phyloP scores from a whole-genome alignment of 1,139 yeast species.

The Arxiozyma telluris region DNA sequence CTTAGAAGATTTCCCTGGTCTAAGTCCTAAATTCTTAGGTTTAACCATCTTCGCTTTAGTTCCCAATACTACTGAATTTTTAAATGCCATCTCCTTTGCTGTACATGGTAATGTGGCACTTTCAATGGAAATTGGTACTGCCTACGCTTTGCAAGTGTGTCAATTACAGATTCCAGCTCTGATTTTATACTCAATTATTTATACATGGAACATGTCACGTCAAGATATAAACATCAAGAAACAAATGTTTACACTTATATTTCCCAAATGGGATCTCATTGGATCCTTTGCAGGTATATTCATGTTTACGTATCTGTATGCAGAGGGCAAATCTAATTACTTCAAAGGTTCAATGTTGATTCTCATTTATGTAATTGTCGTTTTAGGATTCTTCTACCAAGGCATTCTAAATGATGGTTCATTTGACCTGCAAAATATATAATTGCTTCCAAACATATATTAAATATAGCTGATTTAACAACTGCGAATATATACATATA shows the following conservation, averaged over 20 bases:
- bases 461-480: background rate
- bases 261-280: constrained; percentile 93
- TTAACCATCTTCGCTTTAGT: constrained; percentile 91
- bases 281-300: constrained; percentile 82
- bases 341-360: constrained; percentile 90
- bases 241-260: constrained; percentile 68
- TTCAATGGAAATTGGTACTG: constrained; percentile 96
- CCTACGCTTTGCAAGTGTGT: constrained; percentile 96
- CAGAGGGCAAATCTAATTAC: constrained; percentile 93
- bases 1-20: constrained; percentile 58
- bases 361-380: constrained; percentile 65
- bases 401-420: constrained; percentile 20
- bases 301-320: constrained; percentile 84
- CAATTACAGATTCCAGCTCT: constrained; percentile 86
- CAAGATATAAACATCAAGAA: constrained; percentile 36
- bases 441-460: background rate
- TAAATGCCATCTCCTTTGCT: constrained; percentile 95
- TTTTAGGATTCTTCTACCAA: constrained; percentile 75
- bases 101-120: constrained; percentile 91
- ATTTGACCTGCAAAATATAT: background rate
- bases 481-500: background rate
- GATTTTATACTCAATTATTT: constrained; percentile 61
- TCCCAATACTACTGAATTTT: constrained; percentile 93
- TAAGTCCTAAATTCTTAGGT: constrained; percentile 81
- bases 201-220: constrained; percentile 24